Evolutionary conservation across 805 yeast species (phyloP).

Genomic region (Suhomyces canberraensis): DNA sequence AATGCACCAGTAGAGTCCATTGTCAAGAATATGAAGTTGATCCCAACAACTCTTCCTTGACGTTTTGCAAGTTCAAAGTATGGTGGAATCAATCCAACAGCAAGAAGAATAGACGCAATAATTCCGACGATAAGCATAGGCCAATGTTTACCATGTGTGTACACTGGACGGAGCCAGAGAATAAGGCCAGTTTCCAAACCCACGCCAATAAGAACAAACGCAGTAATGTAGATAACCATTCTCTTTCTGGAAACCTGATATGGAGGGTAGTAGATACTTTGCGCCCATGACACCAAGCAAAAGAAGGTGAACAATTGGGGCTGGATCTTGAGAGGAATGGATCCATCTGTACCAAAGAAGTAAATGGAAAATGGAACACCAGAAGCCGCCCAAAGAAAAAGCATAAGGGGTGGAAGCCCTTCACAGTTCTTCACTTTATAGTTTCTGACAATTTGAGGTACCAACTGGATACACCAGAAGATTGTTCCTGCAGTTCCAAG

Average conservation of each 20-base stretch:
- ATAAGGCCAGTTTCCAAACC: slow-evolving; percentile 72
- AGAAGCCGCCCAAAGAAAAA: slow-evolving; percentile 68
- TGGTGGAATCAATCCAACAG: slow-evolving; percentile 82
- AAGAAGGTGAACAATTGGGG: slow-evolving; percentile 79
- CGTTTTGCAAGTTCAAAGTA: slow-evolving; percentile 80
- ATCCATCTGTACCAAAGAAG: slow-evolving; percentile 66
- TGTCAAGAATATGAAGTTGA: slow-evolving; percentile 73
- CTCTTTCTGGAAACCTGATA: slow-evolving; percentile 31
- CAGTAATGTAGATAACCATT: slow-evolving; percentile 31
- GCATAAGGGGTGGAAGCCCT: slow-evolving; percentile 87
- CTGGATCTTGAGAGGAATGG: slow-evolving; percentile 78
- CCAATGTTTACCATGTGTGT: slow-evolving; percentile 56
- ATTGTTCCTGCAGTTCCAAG: slow-evolving; percentile 88
- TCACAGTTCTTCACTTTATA: slow-evolving; percentile 73
- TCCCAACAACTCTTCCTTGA: slow-evolving; percentile 82
- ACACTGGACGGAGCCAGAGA: slow-evolving; percentile 60
- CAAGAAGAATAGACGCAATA: slow-evolving; percentile 71
- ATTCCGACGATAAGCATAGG: slow-evolving; percentile 80
- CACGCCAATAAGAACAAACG: slow-evolving; percentile 43
- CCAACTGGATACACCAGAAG: slow-evolving; percentile 86
- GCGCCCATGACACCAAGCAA: slow-evolving; percentile 64
- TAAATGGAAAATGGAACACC: slow-evolving; percentile 89
- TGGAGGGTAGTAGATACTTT: slow-evolving; percentile 70
- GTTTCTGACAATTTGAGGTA: slow-evolving; percentile 81
- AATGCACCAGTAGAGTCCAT: slow-evolving; percentile 81